Base-by-base conservation (phyloP, 768 basidiomycete genomes). In the Amanita subjunquillea region DNA sequence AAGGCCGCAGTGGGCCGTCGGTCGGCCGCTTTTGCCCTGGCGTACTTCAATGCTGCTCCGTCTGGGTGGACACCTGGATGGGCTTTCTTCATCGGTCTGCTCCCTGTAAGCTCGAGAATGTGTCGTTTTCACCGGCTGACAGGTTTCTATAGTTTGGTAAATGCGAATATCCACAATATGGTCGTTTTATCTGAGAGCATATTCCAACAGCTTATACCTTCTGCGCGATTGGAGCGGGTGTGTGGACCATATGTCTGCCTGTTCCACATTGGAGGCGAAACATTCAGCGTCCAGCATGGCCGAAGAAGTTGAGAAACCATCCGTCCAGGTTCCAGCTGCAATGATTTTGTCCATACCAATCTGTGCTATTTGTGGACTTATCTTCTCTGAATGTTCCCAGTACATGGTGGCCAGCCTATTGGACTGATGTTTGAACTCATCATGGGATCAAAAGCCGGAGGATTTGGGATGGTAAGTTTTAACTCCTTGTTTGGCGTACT, bases 11-110 rank as follows among this genome's bases (percentile, higher is more conserved):
- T 67, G 13, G 80, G 81, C 1, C 74, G 77, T 13, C 75, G 72
- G 46, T 70, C 82, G 10, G 78, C 73, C 0, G 65, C 73, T 1
- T 85, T 75, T 58, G 82, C 78, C 0, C 68, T 85, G 1, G 74
- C 74, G 8, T 71, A 77, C 54, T 85, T 83, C 50, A 76, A 84
- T 58, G 67, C 77, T 1, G 75, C 80, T n/a, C 63, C 68, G n/a
- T 79, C 83, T 0, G 83, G 83, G 5, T 85, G 83, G 83, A 74
- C 73, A 2, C 71, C 78, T 10, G 83, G 79, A 30, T 85, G 82
- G 82, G 72, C 80, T 0, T 85, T 83, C 60, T 85, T 83, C 62
- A 79, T 83, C 32, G 82, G 82, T 30, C 59, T 83, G 20, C 69
- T 81, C 22, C 79, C 77, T 40, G 79, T 80, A 66, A 54, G 74